These are phyloP conservation scores for Panellus pusillus DNA, from an alignment of 768 basidiomycete genomes.

Conservation along the genomic window DNA sequence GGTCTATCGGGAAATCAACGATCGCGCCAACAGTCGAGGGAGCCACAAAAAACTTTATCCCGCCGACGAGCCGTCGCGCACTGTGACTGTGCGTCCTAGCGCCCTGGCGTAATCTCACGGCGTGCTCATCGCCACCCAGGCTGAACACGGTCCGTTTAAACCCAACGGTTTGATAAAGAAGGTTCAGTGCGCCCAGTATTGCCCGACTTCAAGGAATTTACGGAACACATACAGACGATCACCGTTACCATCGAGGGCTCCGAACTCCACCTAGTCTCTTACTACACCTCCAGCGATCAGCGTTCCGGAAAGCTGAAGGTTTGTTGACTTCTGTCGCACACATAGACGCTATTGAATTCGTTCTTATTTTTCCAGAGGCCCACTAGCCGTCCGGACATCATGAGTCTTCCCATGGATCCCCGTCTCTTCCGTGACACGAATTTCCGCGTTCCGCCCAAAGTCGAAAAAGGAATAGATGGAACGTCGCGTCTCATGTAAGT, in stretches of 20 bases:
- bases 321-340: conserved; percentile 9
- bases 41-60: conserved; percentile 51
- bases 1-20: conserved; percentile 83
- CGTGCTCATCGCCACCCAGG: conserved; percentile 28
- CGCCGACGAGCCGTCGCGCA: conserved; percentile 45
- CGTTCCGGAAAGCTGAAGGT: conserved; percentile 64
- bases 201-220: conserved; percentile 1
- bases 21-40: conserved; percentile 59
- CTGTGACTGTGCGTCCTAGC: conserved; percentile 35
- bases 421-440: conserved; percentile 78
- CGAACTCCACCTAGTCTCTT: conserved; percentile 81
- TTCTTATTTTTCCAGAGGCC: conserved; percentile 48
- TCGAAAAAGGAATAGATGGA: conserved; percentile 72
- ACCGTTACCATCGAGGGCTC: conserved; percentile 78
- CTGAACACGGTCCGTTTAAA: conserved; percentile 64
- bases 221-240: conserved; percentile 61
- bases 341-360: neutral
- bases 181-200: conserved; percentile 34
- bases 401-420: conserved; percentile 68
- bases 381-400: conserved; percentile 69
- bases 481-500: conserved; percentile 65
- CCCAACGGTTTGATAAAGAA: conserved; percentile 81
- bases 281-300: conserved; percentile 81
- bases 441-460: conserved; percentile 81
- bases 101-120: conserved; percentile 38